Evolutionary conservation across 148 eudicot genomes (phyloP).

Genomic region (Oxyria digyna): DNA sequence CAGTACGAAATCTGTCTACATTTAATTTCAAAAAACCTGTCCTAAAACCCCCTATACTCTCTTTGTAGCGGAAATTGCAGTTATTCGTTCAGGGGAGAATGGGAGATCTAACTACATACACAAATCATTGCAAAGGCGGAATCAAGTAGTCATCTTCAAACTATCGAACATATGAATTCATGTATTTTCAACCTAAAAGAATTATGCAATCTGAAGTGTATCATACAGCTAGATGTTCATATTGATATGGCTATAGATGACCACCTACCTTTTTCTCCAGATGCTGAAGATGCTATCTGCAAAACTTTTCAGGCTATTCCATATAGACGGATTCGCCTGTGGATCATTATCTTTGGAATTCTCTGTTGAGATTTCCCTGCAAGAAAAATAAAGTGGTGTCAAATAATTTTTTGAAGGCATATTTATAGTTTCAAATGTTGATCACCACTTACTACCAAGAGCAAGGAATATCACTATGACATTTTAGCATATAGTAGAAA

Average conservation of each 20-base stretch:
- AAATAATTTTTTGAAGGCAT: background rate
- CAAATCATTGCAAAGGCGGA: background rate
- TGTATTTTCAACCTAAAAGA: background rate
- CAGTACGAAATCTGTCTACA: background rate
- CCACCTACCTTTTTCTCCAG: background rate
- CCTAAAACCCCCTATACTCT: background rate
- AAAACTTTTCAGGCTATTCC: constrained; percentile 2
- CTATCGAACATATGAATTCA: background rate
- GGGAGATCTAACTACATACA: constrained; percentile 4
- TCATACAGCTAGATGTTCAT: background rate
- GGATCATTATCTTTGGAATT: background rate
- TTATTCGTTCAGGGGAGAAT: background rate
- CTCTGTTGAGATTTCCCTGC: background rate
- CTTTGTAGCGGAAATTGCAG: background rate
- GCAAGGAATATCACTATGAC: background rate
- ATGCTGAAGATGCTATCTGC: constrained; percentile 2
- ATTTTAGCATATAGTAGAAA: no score
- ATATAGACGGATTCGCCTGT: background rate
- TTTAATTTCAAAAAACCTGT: background rate
- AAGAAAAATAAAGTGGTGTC: background rate
- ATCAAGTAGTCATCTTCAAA: background rate
- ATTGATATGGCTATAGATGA: background rate
- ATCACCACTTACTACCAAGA: background rate
- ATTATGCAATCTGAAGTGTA: background rate
- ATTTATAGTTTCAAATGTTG: background rate